phyloP scores from a whole-genome alignment of 768 basidiomycete genomes.

The Antrodiella citrinella region DNA sequence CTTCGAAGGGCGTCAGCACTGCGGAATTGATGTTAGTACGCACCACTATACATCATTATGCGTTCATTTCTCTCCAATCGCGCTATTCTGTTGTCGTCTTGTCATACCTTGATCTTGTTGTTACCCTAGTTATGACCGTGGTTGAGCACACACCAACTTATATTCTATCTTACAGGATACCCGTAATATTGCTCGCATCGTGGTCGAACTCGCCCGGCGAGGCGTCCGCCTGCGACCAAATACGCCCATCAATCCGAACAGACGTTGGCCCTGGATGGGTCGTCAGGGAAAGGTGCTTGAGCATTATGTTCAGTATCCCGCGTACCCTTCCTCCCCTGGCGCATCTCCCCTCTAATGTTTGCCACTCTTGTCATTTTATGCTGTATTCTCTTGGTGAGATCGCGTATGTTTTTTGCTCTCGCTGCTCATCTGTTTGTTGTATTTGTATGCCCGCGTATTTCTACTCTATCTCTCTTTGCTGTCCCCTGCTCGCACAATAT shows the following conservation, averaged over 20 bases:
- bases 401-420: neutral
- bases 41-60: too few relatives aligned
- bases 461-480: neutral
- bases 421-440: neutral
- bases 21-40: conserved; percentile 80
- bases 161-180: conserved; percentile 60
- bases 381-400: neutral
- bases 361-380: neutral
- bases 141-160: too few relatives aligned
- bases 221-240: conserved; percentile 69
- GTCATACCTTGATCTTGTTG: too few relatives aligned
- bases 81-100: too few relatives aligned
- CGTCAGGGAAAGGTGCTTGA: conserved; percentile 61
- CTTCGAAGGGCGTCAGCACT: conserved; percentile 82
- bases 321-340: neutral
- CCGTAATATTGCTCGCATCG: conserved; percentile 79
- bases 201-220: conserved; percentile 67
- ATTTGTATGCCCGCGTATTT: neutral
- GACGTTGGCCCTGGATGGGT: conserved; percentile 86
- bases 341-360: neutral
- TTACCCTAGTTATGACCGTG: too few relatives aligned
- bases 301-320: conserved; percentile 15
- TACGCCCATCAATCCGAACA: conserved; percentile 52
- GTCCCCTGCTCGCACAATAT: neutral
- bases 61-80: too few relatives aligned